These are phyloP conservation scores for Francoa sonchifolia DNA, from an alignment of 441 rosid species.

Conservation along the genomic window DNA sequence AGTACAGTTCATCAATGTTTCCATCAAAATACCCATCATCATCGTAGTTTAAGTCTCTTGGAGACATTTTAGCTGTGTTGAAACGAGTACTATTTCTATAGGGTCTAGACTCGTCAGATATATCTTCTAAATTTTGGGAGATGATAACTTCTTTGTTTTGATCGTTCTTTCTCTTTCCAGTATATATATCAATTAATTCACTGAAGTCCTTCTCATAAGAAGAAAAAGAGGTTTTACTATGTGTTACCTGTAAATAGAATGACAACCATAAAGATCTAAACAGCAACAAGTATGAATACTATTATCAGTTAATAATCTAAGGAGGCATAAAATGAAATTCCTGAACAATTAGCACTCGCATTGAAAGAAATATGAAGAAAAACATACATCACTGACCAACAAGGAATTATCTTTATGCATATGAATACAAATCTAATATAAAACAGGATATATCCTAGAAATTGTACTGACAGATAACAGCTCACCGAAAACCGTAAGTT, in stretches of 20 bases:
- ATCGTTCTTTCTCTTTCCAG: constrained; percentile 24
- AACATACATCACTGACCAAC: constrained; percentile 3
- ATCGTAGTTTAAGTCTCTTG: constrained; percentile 8
- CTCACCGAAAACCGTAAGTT: constrained; percentile 64
- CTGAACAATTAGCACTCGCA: too few species aligned
- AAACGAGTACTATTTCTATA: constrained; percentile 9
- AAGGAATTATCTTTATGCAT: constrained; percentile 4
- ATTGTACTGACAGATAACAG: constrained; percentile 3
- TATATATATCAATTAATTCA: constrained; percentile 39
- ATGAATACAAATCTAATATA: background rate
- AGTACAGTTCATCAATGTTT: constrained; percentile 29
- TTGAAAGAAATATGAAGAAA: too few species aligned
- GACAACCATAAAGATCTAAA: background rate
- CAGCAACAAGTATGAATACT: background rate
- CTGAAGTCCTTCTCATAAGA: constrained; percentile 54
- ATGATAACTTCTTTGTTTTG: constrained; percentile 15
- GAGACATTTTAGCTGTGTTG: constrained; percentile 16
- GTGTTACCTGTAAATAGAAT: constrained; percentile 54
- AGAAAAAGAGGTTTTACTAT: constrained; percentile 59
- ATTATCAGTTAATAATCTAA: background rate
- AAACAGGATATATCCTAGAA: background rate
- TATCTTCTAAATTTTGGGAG: constrained; percentile 20
- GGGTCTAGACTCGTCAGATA: constrained; percentile 15
- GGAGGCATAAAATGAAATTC: too few species aligned
- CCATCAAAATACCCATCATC: constrained; percentile 23